Percentiles rank a stretch among this genome's conserved stretches.
Evolutionary conservation across 148 eudicot genomes (phyloP).

Genomic region (Cornus suecica): DNA sequence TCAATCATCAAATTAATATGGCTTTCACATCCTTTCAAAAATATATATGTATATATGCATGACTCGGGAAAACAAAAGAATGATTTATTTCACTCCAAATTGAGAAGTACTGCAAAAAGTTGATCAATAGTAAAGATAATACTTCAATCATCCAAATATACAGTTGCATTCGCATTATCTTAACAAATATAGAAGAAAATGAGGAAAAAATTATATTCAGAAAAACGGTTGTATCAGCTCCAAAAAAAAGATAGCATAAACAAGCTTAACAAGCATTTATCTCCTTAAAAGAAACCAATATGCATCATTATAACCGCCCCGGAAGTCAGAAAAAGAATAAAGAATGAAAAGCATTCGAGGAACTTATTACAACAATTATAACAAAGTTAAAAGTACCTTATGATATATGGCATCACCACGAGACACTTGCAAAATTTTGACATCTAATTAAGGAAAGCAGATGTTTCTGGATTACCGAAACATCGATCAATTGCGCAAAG

Average conservation of each 20-base stretch:
- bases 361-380: too few species aligned
- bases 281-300: too few species aligned
- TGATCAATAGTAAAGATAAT: not conserved
- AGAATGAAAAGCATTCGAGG: not conserved
- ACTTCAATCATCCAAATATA: not conserved
- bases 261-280: not conserved
- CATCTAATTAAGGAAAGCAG: conserved; percentile 80
- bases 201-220: not conserved
- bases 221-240: not conserved
- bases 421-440: conserved; percentile 85
- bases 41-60: too few species aligned
- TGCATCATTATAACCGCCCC: not conserved
- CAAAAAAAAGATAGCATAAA: not conserved
- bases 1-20: not conserved
- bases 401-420: conserved; percentile 95
- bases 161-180: not conserved
- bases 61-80: too few species aligned
- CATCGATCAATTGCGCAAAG: conserved; percentile 92
- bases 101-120: not conserved
- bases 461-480: conserved; percentile 75
- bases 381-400: conserved; percentile 46
- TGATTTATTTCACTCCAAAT: not conserved
- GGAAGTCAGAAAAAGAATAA: not conserved
- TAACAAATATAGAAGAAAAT: not conserved
- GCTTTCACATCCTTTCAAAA: not conserved